Evolutionary conservation across 345 rosid species (phyloP), one percentile per base, ranked within the genome.

Genomic region (Hevea brasiliensis): DNA sequence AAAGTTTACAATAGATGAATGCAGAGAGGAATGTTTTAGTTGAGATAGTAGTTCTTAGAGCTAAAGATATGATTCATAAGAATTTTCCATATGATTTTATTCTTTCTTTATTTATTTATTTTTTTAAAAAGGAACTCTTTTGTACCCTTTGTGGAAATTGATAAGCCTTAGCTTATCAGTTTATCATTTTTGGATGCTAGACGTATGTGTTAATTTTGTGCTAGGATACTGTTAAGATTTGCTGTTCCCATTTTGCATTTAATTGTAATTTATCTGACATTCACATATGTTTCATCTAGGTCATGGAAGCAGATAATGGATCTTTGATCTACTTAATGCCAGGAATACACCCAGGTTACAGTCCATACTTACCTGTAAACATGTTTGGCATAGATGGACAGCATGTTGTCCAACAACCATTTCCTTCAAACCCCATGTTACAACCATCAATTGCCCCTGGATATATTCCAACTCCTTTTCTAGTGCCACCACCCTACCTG

Each of bases 221-320:
- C 48, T 45, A 7, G 48, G 48, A 45, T 45, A 45, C 12, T 45
- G 1, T 45, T 3, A 32, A 32, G 48, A 7, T 48, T 12, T 48
- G 53, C 53, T 11, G 11, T 48, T 48, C 1, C 53, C 15, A 48
- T 48, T 48, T 48, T 48, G 3, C 3, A 48, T 48, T 48, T 12
- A 48, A 12, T 32, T 12, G 1, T 17, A 45, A 8, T 23, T 53
- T 44, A 32, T 55, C 70, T 72, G 24, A 23, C 51, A 37, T 57
- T n/a, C 62, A 32, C 14, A 17, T 26, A 35, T 58, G 17, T 9
- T 61, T 67, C 23, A 21, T 48, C 14, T 54, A 87, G 88, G 88
- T 78, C 47, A 66, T 81, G 77, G 83, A 83, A 77, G 78, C 86
- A 15, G 87, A 85, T 55, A 81, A 87, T 82, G 90, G 88, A 47